Evolutionary conservation across 2,329 filamentous ascomycete genomes (phyloP), one percentile per base, ranked within the genome.

Genomic region (Apiospora arundinis): DNA sequence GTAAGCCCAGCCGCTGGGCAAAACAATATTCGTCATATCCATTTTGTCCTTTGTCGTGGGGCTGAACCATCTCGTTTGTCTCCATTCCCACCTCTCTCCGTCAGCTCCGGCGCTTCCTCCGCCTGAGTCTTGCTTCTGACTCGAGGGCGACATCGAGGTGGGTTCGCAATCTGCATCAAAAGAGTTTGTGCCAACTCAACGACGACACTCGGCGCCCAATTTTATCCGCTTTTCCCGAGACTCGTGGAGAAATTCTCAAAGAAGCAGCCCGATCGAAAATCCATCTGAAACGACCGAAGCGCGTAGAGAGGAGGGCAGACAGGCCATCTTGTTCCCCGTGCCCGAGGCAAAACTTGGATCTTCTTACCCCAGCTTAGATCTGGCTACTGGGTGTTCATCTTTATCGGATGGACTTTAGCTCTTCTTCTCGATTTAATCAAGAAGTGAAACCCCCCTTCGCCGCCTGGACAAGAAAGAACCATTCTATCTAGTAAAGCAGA

Each of bases 131-230:
- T 7, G 52, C 52, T 3, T 63, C 52, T 63, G 52, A 40, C 52
- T 63, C 52, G 52, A 12, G 52, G 18, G 2, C 52, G 8, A 21
- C 28, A 60, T n/a, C 28, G 28, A 63, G 52, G 28, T 63, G 52
- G 56, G 56, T 40, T 63, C 32, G 56, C 56, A 63, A 63, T 40
- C 56, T 63, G 56, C 56, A 40, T 37, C 32, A 63, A 40, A 11
- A n/a, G 4, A 18, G 7, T 37, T 25, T 60, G 16, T 37, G 56
- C 56, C 32, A 63, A 63, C 56, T n/a, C 21, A 63, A 63, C 56
- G 28, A 60, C 9, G 16, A 14, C 32, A 18, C 18, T 9, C 52
- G 52, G 52, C 52, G 21, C 52, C 32, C 52, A 32, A 37, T n/a
- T 37, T 21, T 18, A 21, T 2, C 52, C 52, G 28, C 16, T 18